These are phyloP conservation scores for Halophytophthora batemanensis DNA, from an alignment of 352 stramenopile genomes.

Conservation along the genomic window DNA sequence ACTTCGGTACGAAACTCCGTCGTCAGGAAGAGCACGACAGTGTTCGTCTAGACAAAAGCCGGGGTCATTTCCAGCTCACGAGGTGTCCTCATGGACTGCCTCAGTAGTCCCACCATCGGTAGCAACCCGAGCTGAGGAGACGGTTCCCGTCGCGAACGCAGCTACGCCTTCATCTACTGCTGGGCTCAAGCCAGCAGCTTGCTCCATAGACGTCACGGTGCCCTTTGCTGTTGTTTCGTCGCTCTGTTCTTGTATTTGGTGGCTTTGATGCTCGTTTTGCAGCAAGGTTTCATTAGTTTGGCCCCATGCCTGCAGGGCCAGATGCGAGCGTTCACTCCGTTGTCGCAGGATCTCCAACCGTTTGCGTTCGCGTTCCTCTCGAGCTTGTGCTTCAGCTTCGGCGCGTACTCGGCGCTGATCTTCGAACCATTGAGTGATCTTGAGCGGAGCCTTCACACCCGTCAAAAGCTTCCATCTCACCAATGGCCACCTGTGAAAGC, in stretches of 20 bases:
- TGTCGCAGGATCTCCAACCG: constrained; percentile 25
- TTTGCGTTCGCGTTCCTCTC: constrained; percentile 24
- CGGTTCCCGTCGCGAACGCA: constrained; percentile 4
- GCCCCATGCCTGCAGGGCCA: constrained; percentile 28
- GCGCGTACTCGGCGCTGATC: constrained; percentile 11
- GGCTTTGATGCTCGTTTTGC: constrained; percentile 6
- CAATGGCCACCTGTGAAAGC: constrained; percentile 51
- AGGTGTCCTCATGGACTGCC: background rate
- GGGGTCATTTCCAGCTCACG: background rate
- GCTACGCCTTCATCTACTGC: constrained; percentile 1
- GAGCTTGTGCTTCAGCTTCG: constrained; percentile 17
- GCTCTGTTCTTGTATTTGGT: constrained; percentile 7
- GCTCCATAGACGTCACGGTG: constrained; percentile 7
- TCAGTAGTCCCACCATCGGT: too few relatives aligned
- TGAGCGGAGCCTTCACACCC: constrained; percentile 28
- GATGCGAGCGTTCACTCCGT: constrained; percentile 22
- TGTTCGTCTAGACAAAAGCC: constrained; percentile 40
- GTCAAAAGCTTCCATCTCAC: constrained; percentile 62
- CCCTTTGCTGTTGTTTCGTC: constrained; percentile 2
- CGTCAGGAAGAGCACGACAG: constrained; percentile 45
- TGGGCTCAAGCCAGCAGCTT: constrained; percentile 1
- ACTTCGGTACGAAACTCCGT: constrained; percentile 45
- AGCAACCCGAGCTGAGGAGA: too few relatives aligned
- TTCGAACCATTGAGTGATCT: constrained; percentile 26
- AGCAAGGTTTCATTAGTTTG: background rate